Evolutionary conservation across 805 yeast species (phyloP).

Genomic region (Wickerhamiella shivajii): DNA sequence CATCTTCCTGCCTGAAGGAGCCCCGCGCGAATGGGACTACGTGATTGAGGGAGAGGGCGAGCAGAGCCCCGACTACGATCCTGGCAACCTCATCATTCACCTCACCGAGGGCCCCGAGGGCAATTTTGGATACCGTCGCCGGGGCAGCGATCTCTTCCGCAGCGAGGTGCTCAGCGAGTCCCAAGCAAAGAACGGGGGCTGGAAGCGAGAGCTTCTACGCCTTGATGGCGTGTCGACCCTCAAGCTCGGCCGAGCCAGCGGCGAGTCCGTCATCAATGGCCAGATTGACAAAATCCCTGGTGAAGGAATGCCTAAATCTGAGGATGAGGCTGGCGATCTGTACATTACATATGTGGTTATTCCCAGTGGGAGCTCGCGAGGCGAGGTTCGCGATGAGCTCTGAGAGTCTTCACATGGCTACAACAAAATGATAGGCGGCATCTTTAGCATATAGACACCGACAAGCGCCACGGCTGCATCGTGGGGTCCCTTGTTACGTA

Average conservation of each 20-base stretch:
- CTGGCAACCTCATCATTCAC: conserved; percentile 66
- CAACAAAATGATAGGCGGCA: too few species aligned
- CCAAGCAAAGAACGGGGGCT: conserved; percentile 68
- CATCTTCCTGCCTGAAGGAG: conserved; percentile 56
- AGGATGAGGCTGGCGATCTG: conserved; percentile 37
- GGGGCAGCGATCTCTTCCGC: conserved; percentile 58
- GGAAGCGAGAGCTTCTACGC: conserved; percentile 55
- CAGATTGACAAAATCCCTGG: conserved; percentile 58
- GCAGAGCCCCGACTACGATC: conserved; percentile 61
- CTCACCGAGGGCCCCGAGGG: conserved; percentile 37
- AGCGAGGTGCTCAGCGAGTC: conserved; percentile 59
- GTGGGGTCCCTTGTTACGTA: too few species aligned
- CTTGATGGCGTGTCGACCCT: conserved; percentile 45
- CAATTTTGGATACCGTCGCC: conserved; percentile 76
- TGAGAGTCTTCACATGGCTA: too few species aligned
- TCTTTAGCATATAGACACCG: too few species aligned
- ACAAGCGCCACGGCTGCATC: too few species aligned
- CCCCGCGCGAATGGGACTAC: conserved; percentile 42
- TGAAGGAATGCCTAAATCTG: conserved; percentile 70
- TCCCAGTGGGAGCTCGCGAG: too few species aligned
- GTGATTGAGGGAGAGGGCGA: conserved; percentile 66
- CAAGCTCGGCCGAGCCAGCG: conserved; percentile 36
- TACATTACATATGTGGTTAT: conserved; percentile 32
- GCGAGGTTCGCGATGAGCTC: too few species aligned
- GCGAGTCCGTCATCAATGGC: conserved; percentile 44